phyloP scores from a whole-genome alignment of 345 rosid genomes.

The Capsella bursapastoris region DNA sequence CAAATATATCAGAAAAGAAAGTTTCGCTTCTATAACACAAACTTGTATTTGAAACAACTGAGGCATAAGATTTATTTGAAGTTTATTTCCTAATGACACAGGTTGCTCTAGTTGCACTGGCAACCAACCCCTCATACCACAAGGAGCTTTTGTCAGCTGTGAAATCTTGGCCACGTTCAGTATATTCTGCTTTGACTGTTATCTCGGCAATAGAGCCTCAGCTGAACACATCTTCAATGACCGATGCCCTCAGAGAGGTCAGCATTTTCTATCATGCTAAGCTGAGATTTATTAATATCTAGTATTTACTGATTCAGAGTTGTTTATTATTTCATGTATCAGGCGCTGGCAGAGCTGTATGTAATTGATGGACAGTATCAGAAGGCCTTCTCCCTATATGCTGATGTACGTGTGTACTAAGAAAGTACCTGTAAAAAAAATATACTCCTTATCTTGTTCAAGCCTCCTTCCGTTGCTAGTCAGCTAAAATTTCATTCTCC shows the following conservation, averaged over 20 bases:
- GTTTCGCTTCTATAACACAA: neutral
- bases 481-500: conserved; percentile 22
- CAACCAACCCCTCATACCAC: conserved; percentile 86
- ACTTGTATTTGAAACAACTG: neutral
- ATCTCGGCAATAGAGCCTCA: conserved; percentile 98
- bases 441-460: conserved; percentile 17
- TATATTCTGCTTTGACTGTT: conserved; percentile 87
- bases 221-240: conserved; percentile 92
- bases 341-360: conserved; percentile 95
- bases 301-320: conserved; percentile 23
- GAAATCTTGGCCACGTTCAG: conserved; percentile 86
- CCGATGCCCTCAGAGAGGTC: conserved; percentile 95
- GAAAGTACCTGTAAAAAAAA: conserved; percentile 11
- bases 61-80: conserved; percentile 31
- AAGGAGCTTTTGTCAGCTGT: conserved; percentile 87
- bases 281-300: conserved; percentile 30
- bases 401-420: conserved; percentile 79
- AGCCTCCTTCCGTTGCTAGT: conserved; percentile 11
- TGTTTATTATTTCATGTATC: conserved; percentile 35
- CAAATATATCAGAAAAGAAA: neutral
- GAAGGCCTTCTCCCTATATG: conserved; percentile 88
- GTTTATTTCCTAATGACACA: conserved; percentile 43
- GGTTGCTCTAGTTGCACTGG: conserved; percentile 98
- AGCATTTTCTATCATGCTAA: conserved; percentile 33
- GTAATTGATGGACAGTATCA: conserved; percentile 85